phyloP scores from a whole-genome alignment of 2,329 filamentous ascomycete species.

The Lomentospora prolificans region DNA sequence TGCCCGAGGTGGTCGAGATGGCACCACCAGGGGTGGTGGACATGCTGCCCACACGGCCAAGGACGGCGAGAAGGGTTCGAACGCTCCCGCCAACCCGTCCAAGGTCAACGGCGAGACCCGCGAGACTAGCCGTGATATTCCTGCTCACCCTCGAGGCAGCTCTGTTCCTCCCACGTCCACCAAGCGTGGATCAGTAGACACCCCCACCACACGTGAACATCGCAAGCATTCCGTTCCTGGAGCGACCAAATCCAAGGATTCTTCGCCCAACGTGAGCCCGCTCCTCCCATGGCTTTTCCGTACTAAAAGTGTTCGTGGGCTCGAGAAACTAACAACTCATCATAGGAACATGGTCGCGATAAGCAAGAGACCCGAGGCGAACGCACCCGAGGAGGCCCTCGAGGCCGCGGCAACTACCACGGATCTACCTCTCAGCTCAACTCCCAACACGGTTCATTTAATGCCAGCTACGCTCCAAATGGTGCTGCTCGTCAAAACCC shows the following conservation, averaged over 20 bases:
- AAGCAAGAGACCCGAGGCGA: conserved; percentile 29
- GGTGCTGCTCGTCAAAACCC: conserved; percentile 23
- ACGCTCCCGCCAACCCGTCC: not conserved
- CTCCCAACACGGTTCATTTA: conserved; percentile 23
- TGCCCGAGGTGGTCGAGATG: conserved; percentile 31
- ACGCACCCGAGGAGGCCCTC: conserved; percentile 33
- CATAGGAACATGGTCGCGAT: conserved; percentile 15
- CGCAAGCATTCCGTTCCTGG: conserved; percentile 31
- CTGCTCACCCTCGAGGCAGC: conserved; percentile 23
- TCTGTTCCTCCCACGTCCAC: conserved; percentile 24
- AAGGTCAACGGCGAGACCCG: conserved; percentile 19
- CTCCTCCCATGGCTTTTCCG: not conserved
- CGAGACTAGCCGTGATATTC: conserved; percentile 26
- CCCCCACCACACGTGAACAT: conserved; percentile 28
- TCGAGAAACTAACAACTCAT: too few species aligned
- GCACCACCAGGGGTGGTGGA: conserved; percentile 19
- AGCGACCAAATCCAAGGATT: conserved; percentile 32
- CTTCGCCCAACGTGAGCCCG: conserved; percentile 26
- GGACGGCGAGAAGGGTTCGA: conserved; percentile 25
- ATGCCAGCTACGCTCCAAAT: conserved; percentile 23
- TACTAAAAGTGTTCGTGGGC: too few species aligned
- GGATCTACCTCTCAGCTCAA: conserved; percentile 20
- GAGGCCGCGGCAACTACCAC: conserved; percentile 35
- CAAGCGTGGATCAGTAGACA: conserved; percentile 37
- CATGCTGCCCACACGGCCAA: conserved; percentile 18